These are phyloP conservation scores for Calocybe gangraenosa DNA, from an alignment of 768 basidiomycete genomes.

Conservation along the genomic window DNA sequence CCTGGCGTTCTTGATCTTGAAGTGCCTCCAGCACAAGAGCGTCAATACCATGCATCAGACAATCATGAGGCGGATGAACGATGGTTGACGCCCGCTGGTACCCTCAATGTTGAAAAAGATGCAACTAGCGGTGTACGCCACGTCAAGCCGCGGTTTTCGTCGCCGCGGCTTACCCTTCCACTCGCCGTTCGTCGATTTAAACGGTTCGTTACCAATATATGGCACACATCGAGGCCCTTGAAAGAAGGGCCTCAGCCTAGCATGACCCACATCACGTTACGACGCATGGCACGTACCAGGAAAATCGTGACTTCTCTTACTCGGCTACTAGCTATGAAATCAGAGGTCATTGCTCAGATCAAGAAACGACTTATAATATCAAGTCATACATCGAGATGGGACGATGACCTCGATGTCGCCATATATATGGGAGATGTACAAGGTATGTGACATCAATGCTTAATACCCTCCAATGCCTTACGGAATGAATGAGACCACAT, in stretches of 20 bases:
- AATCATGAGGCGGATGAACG: not conserved
- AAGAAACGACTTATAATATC: conserved; percentile 63
- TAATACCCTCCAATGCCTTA: conserved; percentile 2
- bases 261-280: conserved; percentile 47
- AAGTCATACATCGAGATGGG: conserved; percentile 31
- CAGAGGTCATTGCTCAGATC: conserved; percentile 76
- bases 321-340: conserved; percentile 74
- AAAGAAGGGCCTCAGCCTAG: conserved; percentile 21
- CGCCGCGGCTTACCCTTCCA: conserved; percentile 28
- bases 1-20: not conserved
- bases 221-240: conserved; percentile 17
- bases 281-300: conserved; percentile 76
- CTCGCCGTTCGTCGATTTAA: conserved; percentile 32
- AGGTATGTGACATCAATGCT: conserved; percentile 42
- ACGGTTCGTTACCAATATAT: conserved; percentile 24
- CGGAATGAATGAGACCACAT: conserved; percentile 68
- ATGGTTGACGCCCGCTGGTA: not conserved
- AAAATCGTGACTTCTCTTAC: conserved; percentile 75
- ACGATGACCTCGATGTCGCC: conserved; percentile 64
- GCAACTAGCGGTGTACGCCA: conserved; percentile 3
- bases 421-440: conserved; percentile 92
- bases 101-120: conserved; percentile 13
- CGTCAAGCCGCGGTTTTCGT: conserved; percentile 27
- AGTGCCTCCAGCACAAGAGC: not conserved
- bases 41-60: not conserved